Conservation (phyloP, 177 flowering plant genomes). For the Vitis hybrid region DNA sequence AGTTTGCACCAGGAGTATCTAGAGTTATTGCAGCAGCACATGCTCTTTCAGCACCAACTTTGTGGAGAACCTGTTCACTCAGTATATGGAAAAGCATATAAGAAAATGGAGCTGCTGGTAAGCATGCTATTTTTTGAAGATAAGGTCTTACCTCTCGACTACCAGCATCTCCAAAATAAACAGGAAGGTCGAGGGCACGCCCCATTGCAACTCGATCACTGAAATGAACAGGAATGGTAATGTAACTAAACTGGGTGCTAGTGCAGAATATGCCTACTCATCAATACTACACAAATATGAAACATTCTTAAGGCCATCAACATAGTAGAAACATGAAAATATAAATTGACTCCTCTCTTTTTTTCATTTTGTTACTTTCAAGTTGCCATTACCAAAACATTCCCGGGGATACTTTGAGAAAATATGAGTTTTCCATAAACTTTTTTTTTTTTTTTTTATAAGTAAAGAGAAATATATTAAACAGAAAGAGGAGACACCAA, state of each 20-base stretch:
- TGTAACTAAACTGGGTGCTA: neutral
- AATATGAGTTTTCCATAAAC: neutral
- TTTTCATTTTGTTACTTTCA: neutral
- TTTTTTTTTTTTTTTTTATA: too few species aligned
- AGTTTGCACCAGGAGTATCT: slow-evolving; percentile 98
- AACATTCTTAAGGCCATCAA: neutral
- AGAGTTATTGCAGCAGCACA: slow-evolving; percentile 97
- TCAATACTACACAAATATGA: neutral
- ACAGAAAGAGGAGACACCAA: too few species aligned
- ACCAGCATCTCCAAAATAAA: slow-evolving; percentile 99
- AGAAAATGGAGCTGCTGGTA: slow-evolving; percentile 3
- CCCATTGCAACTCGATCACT: slow-evolving; percentile 96
- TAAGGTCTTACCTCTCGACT: slow-evolving; percentile 78
- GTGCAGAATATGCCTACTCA: neutral
- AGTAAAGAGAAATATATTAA: too few species aligned
- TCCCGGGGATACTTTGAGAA: too few species aligned
- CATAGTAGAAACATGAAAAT: neutral
- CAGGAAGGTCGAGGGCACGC: slow-evolving; percentile 97
- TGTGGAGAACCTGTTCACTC: slow-evolving; percentile 78
- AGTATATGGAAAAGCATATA: slow-evolving; percentile 15
- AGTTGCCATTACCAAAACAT: neutral
- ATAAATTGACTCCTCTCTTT: neutral
- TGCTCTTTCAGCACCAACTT: slow-evolving; percentile 98
- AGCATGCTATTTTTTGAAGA: neutral
- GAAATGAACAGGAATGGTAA: slow-evolving; percentile 23